Base-by-base conservation (phyloP, 495 filamentous ascomycete genomes). In the Aspergillus nanangensis region DNA sequence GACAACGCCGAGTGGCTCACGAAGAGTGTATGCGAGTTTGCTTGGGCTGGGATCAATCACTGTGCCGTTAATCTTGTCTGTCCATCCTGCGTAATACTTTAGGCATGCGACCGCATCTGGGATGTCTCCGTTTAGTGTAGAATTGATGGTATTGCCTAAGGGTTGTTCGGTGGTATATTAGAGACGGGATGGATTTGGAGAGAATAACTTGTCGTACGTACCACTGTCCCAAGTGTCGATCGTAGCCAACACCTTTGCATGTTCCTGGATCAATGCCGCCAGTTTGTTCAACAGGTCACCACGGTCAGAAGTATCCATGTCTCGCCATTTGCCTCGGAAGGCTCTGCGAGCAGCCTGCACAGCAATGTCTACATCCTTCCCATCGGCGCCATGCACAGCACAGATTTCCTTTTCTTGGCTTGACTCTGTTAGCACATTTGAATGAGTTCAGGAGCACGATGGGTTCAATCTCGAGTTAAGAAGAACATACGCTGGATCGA, bases 201-300 rank as follows among this genome's bases (percentile, higher is more conserved):
- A 2, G 11, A 15, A 44, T n/a, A n/a, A 4, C 50, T 13, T 19
- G 9, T 7, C 17, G 45, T 58, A 48, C 23, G n/a, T 39, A 69
- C 91, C 92, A 61, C 96, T 96, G 62, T 97, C 91, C 83, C 93
- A 95, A 1, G 88, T 88, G 72, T 97, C 92, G 41, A 97, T 92
- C 3, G 89, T 93, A 38, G 90, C 90, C 17, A 97, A 72, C 0
- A 72, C 76, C 58, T 91, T 86, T 43, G 74, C 74, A 63, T 96
- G 74, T 64, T 87, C 55, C 45, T 86, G 66, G 20, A 91, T 69
- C 23, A 97, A 68, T 44, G 86, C 83, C 10, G 87, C 84, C 36
- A 97, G 75, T 60, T 83, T 89, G 46, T 71, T 66, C 81, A 97
- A 79, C 57, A 96, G 63, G 13, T 72, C 74, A 20, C 90, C 92